Evolutionary conservation across 2,329 filamentous ascomycete species (phyloP).

Genomic region (Alternaria sp.): DNA sequence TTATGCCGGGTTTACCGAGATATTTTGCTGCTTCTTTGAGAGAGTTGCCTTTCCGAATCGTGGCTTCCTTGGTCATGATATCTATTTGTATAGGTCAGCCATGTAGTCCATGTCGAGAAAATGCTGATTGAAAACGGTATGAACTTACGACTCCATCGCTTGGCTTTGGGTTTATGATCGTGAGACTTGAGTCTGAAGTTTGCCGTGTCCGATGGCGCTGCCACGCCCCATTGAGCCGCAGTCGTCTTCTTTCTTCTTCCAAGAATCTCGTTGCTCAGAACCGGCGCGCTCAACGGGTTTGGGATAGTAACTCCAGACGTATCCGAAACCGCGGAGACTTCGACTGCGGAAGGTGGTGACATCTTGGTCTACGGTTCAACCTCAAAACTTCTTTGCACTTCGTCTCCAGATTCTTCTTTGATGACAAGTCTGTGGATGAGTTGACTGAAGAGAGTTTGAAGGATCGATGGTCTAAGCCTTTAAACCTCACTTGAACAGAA

Average conservation of each 20-base stretch:
- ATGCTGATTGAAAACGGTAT: not conserved
- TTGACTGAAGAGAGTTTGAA: not conserved
- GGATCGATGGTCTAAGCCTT: slow-evolving; percentile 3
- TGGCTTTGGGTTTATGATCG: slow-evolving; percentile 74
- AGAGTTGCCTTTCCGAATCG: slow-evolving; percentile 62
- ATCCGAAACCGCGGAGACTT: slow-evolving; percentile 55
- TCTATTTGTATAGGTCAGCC: slow-evolving; percentile 37
- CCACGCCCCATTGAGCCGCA: slow-evolving; percentile 74
- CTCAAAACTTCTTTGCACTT: not conserved
- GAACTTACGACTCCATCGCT: slow-evolving; percentile 81
- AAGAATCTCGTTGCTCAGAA: slow-evolving; percentile 67
- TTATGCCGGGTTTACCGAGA: slow-evolving; percentile 80
- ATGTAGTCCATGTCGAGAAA: not conserved
- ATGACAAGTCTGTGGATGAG: not conserved
- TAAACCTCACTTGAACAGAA: not conserved
- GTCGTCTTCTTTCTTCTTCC: slow-evolving; percentile 74
- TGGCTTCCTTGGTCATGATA: slow-evolving; percentile 57
- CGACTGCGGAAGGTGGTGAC: slow-evolving; percentile 47
- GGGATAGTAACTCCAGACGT: slow-evolving; percentile 55
- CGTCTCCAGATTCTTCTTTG: not conserved
- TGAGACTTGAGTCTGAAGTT: slow-evolving; percentile 75
- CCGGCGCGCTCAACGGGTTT: slow-evolving; percentile 59
- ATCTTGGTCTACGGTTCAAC: slow-evolving; percentile 6
- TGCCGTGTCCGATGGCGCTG: slow-evolving; percentile 77
- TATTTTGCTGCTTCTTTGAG: slow-evolving; percentile 82